A percentile compares a stretch with the other conserved stretches of the same genome.
phyloP scores from a whole-genome alignment of 306 rosid species.

The Cucurbita ficifolia region DNA sequence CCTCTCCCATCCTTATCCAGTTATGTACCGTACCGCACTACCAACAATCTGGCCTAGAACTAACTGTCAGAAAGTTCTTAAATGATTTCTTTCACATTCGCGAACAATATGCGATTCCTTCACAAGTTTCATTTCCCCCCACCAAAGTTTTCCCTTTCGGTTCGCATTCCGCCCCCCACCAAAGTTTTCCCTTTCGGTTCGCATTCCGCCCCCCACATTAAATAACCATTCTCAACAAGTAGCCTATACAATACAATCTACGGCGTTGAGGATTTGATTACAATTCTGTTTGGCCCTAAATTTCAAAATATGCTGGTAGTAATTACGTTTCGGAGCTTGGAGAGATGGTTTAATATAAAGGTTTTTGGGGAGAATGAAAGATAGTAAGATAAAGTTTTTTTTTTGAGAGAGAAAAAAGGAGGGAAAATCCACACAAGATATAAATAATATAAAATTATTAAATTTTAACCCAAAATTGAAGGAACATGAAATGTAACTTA shows the following conservation, averaged over 20 bases:
- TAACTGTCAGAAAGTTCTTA: neutral
- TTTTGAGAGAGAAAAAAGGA: neutral
- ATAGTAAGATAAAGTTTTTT: too few relatives aligned
- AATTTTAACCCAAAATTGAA: neutral
- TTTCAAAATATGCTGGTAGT: neutral
- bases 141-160: neutral
- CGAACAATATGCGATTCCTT: neutral
- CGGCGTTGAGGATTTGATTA: too few relatives aligned
- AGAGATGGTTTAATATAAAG: neutral
- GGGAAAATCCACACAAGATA: neutral
- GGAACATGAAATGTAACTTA: neutral
- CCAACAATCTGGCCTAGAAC: neutral
- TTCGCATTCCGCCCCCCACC: neutral
- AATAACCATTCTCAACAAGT: neutral
- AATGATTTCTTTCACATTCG: neutral
- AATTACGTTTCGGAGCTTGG: neutral
- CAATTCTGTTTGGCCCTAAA: neutral
- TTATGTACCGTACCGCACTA: neutral
- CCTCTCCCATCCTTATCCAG: neutral
- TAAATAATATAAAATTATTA: too few relatives aligned
- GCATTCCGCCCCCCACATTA: neutral
- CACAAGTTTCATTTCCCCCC: neutral
- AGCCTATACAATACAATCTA: neutral
- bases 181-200: neutral
- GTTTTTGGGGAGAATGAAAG: too few relatives aligned